Percentiles rank a stretch among this genome's conserved stretches.
Conservation (phyloP, 768 basidiomycete species). For the Phaffia tasmanica region DNA sequence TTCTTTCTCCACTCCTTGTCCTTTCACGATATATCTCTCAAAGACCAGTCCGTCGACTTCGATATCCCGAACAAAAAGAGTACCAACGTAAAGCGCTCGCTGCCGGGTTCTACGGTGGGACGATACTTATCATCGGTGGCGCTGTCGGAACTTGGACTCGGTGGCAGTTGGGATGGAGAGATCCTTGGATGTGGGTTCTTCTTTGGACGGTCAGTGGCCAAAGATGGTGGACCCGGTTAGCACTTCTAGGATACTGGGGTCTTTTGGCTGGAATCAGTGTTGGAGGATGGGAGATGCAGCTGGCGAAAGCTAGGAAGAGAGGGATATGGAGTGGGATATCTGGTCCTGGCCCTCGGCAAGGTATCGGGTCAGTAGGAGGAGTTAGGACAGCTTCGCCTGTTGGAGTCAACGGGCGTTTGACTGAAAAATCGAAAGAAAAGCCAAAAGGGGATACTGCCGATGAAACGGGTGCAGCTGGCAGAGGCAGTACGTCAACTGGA, state of each 20-base stretch:
- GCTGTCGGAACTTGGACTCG: conserved; percentile 86
- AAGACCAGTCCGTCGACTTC: conserved; percentile 64
- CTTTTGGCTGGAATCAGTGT: conserved; percentile 68
- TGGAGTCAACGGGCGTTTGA: neutral
- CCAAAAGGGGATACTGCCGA: conserved; percentile 1
- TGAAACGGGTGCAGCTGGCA: neutral
- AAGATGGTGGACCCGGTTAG: conserved; percentile 59
- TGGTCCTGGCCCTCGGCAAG: conserved; percentile 37
- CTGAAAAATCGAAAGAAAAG: conserved; percentile 1
- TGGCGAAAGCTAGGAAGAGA: conserved; percentile 57
- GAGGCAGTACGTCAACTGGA: neutral
- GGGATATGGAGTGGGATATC: conserved; percentile 35
- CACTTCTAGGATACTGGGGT: conserved; percentile 75
- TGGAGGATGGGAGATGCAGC: conserved; percentile 86
- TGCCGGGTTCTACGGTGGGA: conserved; percentile 66
- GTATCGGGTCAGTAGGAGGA: conserved; percentile 1
- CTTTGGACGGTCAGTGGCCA: conserved; percentile 63
- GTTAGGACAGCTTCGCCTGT: neutral
- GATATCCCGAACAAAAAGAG: conserved; percentile 68
- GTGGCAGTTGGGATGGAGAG: conserved; percentile 63
- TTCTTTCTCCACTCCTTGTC: conserved; percentile 84
- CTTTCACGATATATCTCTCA: conserved; percentile 85
- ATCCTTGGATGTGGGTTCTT: conserved; percentile 79
- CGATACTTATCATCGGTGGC: conserved; percentile 63
- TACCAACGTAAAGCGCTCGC: conserved; percentile 74